phyloP scores from a whole-genome alignment of 352 stramenopile species.

The Elongisporangium anandrum region DNA sequence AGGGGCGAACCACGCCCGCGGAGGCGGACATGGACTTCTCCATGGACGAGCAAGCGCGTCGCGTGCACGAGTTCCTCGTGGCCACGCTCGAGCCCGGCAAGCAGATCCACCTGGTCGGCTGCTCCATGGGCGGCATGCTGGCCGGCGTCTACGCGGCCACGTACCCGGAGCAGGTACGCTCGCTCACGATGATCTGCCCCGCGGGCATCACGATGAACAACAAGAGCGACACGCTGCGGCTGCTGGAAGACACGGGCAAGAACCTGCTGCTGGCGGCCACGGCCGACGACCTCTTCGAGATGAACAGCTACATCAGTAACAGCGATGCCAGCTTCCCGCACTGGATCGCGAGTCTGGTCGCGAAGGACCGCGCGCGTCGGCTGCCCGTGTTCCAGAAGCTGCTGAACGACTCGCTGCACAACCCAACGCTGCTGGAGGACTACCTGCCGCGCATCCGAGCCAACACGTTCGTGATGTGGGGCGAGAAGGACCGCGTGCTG shows the following conservation, averaged over 20 bases:
- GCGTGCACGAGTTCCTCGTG: slow-evolving; percentile 57
- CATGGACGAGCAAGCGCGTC: slow-evolving; percentile 41
- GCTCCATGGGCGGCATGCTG: slow-evolving; percentile 78
- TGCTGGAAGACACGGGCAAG: slow-evolving; percentile 54
- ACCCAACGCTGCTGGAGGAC: slow-evolving; percentile 60
- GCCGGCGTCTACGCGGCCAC: slow-evolving; percentile 60
- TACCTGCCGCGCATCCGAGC: slow-evolving; percentile 47
- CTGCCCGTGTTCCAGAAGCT: slow-evolving; percentile 60
- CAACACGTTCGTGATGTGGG: slow-evolving; percentile 67
- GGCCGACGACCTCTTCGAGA: slow-evolving; percentile 48
- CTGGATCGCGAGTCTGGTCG: slow-evolving; percentile 26
- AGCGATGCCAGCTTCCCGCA: slow-evolving; percentile 25
- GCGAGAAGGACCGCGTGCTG: slow-evolving; percentile 62
- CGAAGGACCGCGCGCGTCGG: slow-evolving; percentile 27
- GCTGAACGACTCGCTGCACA: slow-evolving; percentile 39
- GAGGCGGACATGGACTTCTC: slow-evolving; percentile 41
- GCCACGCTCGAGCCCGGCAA: slow-evolving; percentile 35
- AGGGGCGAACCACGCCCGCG: slow-evolving; percentile 53
- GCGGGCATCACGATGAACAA: slow-evolving; percentile 64
- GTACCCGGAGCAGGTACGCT: slow-evolving; percentile 50
- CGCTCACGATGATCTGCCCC: slow-evolving; percentile 70
- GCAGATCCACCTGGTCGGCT: slow-evolving; percentile 70
- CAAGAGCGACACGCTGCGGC: slow-evolving; percentile 49
- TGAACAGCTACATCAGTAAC: slow-evolving; percentile 42
- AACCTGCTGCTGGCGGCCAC: slow-evolving; percentile 67